Conservation (phyloP, 805 yeast genomes). For the Metschnikowia peoriensis region DNA sequence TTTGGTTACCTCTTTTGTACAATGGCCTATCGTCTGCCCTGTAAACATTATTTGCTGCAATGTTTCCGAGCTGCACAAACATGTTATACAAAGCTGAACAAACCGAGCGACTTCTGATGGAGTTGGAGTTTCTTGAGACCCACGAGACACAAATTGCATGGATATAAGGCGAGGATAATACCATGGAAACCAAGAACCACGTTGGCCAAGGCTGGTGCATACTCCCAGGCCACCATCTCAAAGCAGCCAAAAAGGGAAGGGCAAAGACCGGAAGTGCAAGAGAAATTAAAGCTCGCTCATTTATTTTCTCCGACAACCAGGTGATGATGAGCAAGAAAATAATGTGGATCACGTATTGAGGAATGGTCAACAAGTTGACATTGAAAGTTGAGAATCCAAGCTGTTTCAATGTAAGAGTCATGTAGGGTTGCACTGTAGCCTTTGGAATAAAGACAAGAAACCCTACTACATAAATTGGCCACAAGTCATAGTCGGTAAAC, state of each 20-base stretch:
- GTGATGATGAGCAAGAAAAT: conserved; percentile 19
- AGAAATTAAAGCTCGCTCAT: conserved; percentile 24
- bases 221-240: conserved; percentile 43
- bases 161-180: conserved; percentile 46
- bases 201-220: conserved; percentile 42
- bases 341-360: conserved; percentile 37
- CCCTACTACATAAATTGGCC: conserved; percentile 55
- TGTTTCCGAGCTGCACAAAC: conserved; percentile 57
- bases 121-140: conserved; percentile 61
- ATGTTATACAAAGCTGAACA: conserved; percentile 66
- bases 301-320: conserved; percentile 24
- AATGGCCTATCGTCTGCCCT: conserved; percentile 55
- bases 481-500: conserved; percentile 48
- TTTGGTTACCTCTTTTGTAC: conserved; percentile 56
- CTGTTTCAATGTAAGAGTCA: conserved; percentile 46
- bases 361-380: conserved; percentile 53
- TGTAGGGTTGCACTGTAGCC: conserved; percentile 30
- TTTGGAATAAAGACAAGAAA: conserved; percentile 28
- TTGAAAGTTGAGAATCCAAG: conserved; percentile 54
- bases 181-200: conserved; percentile 34
- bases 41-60: conserved; percentile 57
- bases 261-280: conserved; percentile 25
- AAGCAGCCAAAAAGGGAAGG: conserved; percentile 30
- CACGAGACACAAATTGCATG: conserved; percentile 58
- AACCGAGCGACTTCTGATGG: conserved; percentile 63